Percentiles rank a stretch among this genome's conserved stretches.
These are phyloP conservation scores for Vachellia collinsii DNA, from an alignment of 306 rosid genomes.

Conservation along the genomic window DNA sequence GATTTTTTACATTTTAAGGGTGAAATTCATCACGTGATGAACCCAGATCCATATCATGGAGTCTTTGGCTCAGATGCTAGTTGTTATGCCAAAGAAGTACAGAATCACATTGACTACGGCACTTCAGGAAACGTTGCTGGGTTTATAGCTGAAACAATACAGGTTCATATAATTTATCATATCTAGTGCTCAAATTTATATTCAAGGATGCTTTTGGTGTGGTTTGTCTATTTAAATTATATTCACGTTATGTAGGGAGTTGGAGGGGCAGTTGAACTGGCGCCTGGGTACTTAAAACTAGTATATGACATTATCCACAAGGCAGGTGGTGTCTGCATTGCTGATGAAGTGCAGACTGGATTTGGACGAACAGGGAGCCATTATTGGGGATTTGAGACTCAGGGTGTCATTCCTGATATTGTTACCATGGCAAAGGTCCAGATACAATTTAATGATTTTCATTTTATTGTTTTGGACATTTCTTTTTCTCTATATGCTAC, in stretches of 20 bases:
- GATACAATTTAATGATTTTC: conserved; percentile 15
- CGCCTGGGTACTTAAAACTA: conserved; percentile 83
- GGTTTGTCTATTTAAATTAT: conserved; percentile 18
- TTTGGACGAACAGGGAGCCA: conserved; percentile 95
- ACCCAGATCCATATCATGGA: conserved; percentile 91
- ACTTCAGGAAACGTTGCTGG: conserved; percentile 86
- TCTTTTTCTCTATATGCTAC: background rate
- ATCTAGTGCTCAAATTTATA: background rate
- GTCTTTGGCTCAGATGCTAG: conserved; percentile 70
- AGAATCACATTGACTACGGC: conserved; percentile 84
- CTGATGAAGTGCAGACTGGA: conserved; percentile 98
- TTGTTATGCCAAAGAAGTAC: conserved; percentile 74
- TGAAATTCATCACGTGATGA: conserved; percentile 80
- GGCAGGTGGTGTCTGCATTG: conserved; percentile 96
- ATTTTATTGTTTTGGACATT: background rate
- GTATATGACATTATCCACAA: conserved; percentile 80
- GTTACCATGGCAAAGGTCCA: conserved; percentile 97
- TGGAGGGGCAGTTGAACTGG: conserved; percentile 91
- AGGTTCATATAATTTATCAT: conserved; percentile 47
- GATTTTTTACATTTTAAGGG: conserved; percentile 57
- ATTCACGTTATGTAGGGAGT: conserved; percentile 62
- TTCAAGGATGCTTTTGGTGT: background rate
- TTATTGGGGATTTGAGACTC: conserved; percentile 95
- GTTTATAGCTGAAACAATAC: conserved; percentile 87
- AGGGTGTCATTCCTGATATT: conserved; percentile 88